Percentiles rank a stretch among this genome's conserved stretches.
These are phyloP conservation scores for Meyerozyma athensensis DNA, from an alignment of 1,139 yeast species.

Conservation along the genomic window DNA sequence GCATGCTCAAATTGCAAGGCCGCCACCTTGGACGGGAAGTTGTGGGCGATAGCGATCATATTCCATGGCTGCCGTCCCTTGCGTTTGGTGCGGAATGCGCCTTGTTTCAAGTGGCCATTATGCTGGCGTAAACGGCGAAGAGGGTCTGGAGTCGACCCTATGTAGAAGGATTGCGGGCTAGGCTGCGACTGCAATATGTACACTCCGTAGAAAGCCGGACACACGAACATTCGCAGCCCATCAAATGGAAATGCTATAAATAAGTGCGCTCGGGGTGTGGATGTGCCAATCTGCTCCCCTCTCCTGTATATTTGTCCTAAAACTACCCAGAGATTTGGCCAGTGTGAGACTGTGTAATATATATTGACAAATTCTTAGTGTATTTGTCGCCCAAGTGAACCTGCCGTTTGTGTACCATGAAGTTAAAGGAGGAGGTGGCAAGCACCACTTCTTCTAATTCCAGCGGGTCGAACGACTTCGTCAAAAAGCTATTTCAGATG, in stretches of 20 bases:
- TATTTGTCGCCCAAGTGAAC: too few relatives aligned
- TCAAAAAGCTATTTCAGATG: slow-evolving; percentile 75
- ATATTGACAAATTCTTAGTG: too few relatives aligned
- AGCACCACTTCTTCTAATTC: slow-evolving; percentile 10
- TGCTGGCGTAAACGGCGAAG: slow-evolving; percentile 66
- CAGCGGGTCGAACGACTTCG: slow-evolving; percentile 64
- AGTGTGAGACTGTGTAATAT: too few relatives aligned
- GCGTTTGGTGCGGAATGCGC: slow-evolving; percentile 61
- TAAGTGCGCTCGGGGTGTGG: slow-evolving; percentile 2
- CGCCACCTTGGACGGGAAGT: slow-evolving; percentile 65
- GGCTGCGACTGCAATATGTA: slow-evolving; percentile 58
- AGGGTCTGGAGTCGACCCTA: slow-evolving; percentile 80
- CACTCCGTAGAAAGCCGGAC: slow-evolving; percentile 55
- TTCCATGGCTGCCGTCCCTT: slow-evolving; percentile 68
- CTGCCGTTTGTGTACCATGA: too few relatives aligned
- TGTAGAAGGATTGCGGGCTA: slow-evolving; percentile 54
- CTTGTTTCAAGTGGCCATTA: slow-evolving; percentile 57
- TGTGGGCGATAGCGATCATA: slow-evolving; percentile 56
- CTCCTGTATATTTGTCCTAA: background rate
- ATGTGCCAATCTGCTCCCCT: background rate
- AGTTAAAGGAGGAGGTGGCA: slow-evolving; percentile 1
- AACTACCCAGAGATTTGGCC: too few relatives aligned
- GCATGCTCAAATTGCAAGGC: slow-evolving; percentile 78
- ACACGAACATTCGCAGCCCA: slow-evolving; percentile 9
- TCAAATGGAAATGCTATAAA: background rate